Evolutionary conservation across 2,329 filamentous ascomycete genomes (phyloP), one percentile per base, ranked within the genome.

Genomic region (Paraphoma chrysanthemicola): DNA sequence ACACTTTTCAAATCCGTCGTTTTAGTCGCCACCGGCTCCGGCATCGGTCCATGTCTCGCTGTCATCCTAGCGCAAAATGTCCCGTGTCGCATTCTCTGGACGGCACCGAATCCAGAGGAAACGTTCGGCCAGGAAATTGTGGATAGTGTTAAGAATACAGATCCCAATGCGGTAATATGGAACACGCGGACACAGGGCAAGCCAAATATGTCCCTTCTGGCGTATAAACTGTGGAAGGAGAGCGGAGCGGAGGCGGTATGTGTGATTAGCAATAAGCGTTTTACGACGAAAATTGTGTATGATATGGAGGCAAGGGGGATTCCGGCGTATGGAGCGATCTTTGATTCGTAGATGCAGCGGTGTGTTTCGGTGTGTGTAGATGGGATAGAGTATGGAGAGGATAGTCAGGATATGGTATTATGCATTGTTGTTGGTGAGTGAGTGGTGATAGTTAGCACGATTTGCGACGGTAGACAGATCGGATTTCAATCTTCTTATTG

Each of bases 281-380:
- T 91, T 44, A 92, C 90, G 17, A 84, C 83, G 63, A 86, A 36
- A 14, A 81, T 92, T 4, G 89, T 92, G 1, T 90, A 89, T 74
- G 87, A 84, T 12, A 79, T 93, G 56, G 89, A 92, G 75, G 83
- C 81, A 31, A 81, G 88, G 52, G 88, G 89, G 0, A 77, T 92
- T 23, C 84, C 88, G 1, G 88, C 89, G 6, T 93, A 86, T 75
- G 90, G 90, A 2, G 88, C 90, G 2, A 91, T 93, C 62, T 93
- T 89, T 77, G 90, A 93, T 74, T 87, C 85, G 33, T 87, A 75
- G 51, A 16, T 36, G 23, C 23, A 23, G 23, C 23, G 23, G 3
- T 23, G 23, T 2, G 23, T 23, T 23, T 23, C 5, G 5, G 23
- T 2, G 23, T 23, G 23, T 23, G 23, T 23, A 5, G 23, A 23